Conservation (phyloP, 768 basidiomycete genomes). For the Rhizopogon roseolus region DNA sequence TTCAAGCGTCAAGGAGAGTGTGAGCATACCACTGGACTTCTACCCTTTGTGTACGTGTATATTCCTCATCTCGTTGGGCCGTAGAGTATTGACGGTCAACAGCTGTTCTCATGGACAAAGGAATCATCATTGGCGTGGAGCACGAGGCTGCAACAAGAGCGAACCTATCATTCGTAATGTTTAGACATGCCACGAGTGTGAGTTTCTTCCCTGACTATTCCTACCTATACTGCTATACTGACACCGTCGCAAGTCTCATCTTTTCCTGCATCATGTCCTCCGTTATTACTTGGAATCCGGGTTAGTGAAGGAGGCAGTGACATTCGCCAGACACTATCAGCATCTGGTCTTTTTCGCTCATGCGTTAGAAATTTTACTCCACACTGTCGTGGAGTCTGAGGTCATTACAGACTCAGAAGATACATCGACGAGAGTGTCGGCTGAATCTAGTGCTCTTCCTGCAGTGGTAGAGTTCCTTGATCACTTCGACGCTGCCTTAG, state of each 20-base stretch:
- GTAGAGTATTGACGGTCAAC: slow-evolving; percentile 4
- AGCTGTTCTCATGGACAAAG: slow-evolving; percentile 99
- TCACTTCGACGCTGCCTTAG: slow-evolving; percentile 85
- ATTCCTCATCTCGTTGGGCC: neutral
- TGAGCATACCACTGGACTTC: slow-evolving; percentile 88
- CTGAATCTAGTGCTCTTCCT: slow-evolving; percentile 39
- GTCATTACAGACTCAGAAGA: slow-evolving; percentile 32
- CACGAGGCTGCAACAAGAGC: slow-evolving; percentile 74
- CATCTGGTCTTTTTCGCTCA: slow-evolving; percentile 90
- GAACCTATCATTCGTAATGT: slow-evolving; percentile 85
- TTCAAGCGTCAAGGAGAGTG: slow-evolving; percentile 82
- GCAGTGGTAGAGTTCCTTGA: slow-evolving; percentile 87
- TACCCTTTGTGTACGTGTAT: slow-evolving; percentile 80
- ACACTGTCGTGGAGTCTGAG: slow-evolving; percentile 90
- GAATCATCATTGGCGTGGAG: slow-evolving; percentile 95
- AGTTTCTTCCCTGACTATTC: slow-evolving; percentile 23
- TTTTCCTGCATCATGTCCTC: slow-evolving; percentile 91
- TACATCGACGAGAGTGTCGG: slow-evolving; percentile 7
- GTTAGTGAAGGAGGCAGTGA: slow-evolving; percentile 70
- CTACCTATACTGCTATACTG: neutral
- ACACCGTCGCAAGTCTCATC: slow-evolving; percentile 61
- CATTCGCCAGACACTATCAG: slow-evolving; percentile 83
- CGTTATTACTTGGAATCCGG: slow-evolving; percentile 69
- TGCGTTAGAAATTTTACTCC: slow-evolving; percentile 89
- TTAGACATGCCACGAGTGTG: slow-evolving; percentile 87